These are phyloP conservation scores for Aspergillus nidulans DNA, from an alignment of 495 filamentous ascomycete genomes.

Conservation along the genomic window DNA sequence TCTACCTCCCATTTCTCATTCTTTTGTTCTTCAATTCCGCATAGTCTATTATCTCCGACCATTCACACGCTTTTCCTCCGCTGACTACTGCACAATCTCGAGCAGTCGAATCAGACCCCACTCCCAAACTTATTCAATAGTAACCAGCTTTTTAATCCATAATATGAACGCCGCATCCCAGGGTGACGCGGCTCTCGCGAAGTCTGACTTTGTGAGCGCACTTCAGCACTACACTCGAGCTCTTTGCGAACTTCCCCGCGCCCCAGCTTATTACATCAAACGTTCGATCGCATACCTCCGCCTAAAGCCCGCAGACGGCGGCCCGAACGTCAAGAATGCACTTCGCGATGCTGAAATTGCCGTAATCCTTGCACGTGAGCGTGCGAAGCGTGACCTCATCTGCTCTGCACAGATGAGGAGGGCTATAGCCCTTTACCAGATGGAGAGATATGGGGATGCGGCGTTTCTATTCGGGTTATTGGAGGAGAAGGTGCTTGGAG, in stretches of 20 bases:
- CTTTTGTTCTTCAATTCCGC: background rate
- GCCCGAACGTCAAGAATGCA: conserved; percentile 49
- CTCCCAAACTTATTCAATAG: background rate
- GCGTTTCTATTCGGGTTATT: conserved; percentile 65
- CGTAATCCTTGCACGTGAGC: conserved; percentile 61
- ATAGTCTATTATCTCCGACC: too few relatives aligned
- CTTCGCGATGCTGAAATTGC: conserved; percentile 80
- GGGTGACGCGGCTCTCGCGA: conserved; percentile 61
- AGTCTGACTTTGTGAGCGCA: conserved; percentile 60
- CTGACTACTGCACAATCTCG: too few relatives aligned
- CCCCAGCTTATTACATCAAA: conserved; percentile 80
- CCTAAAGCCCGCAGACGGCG: conserved; percentile 43
- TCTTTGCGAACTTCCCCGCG: conserved; percentile 58
- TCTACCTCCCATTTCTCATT: background rate
- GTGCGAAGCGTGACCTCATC: conserved; percentile 77
- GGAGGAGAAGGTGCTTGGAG: conserved; percentile 50
- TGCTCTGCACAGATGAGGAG: conserved; percentile 76
- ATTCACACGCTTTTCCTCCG: too few relatives aligned
- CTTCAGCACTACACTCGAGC: conserved; percentile 73
- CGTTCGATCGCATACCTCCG: conserved; percentile 81
- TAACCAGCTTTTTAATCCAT: background rate
- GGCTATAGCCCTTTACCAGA: conserved; percentile 65
- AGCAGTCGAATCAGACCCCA: background rate
- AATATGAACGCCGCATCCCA: conserved; percentile 57
- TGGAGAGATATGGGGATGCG: conserved; percentile 73